Evolutionary conservation across 495 filamentous ascomycete species (phyloP), one percentile per base, ranked within the genome.

Genomic region (Trichoderma reesei): DNA sequence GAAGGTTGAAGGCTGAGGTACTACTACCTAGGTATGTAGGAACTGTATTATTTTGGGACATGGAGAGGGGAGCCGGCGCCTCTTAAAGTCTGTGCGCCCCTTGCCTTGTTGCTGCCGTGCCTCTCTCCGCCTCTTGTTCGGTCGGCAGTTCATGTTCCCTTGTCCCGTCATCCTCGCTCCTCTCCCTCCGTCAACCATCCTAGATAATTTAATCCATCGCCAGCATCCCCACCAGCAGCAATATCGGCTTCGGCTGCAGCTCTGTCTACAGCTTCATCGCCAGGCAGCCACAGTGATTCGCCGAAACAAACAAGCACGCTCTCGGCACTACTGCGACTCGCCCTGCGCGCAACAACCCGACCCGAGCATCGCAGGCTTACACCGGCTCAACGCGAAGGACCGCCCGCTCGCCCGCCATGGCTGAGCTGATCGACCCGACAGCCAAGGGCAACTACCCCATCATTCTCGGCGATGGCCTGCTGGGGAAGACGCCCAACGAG

Each of bases 371-470:
- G n/a, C 16, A n/a, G 44, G 18, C 44, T 48, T 48, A 48, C 44
- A 48, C 44, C 44, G 14, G 13, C 42, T 18, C 16, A 48, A n/a
- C n/a, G 20, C 16, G 44, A 18, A 44, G 41, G 18, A n/a, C 44
- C 44, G n/a, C 42, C 44, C 51, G 20, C 20, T 48, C 44, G 44
- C 51, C 26, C 51, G 34, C 18, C 51, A 63, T 63, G 61, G 61
- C 61, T 36, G 61, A 46, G 31, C 61, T 63, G 33, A 63, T 75
- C 42, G 79, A 81, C 70, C 78, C 77, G 59, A 80, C 77, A n/a
- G 80, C 79, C 69, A 68, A 72, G 39, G 82, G 75, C 64, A 79
- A 79, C 67, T 83, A 83, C 65, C 82, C 80, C 44, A 75, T 85
- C 41, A 76, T 85, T 16, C 71, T 85, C 59, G 83, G 82, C 70